Evolutionary conservation across 768 basidiomycete genomes (phyloP).

Genomic region (Tricholoma furcatifolium): DNA sequence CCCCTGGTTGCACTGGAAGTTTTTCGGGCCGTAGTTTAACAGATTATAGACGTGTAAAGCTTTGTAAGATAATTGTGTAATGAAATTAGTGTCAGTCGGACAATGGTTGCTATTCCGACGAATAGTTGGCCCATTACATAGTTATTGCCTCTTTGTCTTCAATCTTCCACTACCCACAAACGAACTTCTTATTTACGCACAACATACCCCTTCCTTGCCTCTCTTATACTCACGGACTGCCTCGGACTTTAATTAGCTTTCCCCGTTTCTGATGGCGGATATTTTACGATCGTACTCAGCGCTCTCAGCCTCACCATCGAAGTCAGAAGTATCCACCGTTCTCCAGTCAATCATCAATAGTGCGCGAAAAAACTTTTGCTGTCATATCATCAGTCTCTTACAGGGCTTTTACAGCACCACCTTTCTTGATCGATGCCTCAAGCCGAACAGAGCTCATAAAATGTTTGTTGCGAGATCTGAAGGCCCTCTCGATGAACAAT

Average conservation of each 20-base stretch:
- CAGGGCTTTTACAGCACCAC: conserved; percentile 30
- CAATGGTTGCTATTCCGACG: conserved; percentile 10
- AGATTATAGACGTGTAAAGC: conserved; percentile 1
- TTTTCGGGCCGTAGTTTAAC: background rate
- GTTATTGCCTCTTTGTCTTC: conserved; percentile 6
- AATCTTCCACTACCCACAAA: conserved; percentile 12
- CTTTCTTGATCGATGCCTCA: conserved; percentile 44
- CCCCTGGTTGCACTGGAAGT: background rate
- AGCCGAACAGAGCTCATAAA: conserved; percentile 58
- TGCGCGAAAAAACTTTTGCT: conserved; percentile 25
- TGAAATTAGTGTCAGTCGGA: conserved; percentile 13
- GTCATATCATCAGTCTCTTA: background rate
- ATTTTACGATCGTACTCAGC: conserved; percentile 45
- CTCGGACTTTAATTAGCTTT: conserved; percentile 4
- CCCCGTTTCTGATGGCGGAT: conserved; percentile 39
- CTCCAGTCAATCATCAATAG: conserved; percentile 53
- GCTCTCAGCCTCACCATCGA: conserved; percentile 45
- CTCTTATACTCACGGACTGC: conserved; percentile 2
- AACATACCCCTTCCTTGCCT: conserved; percentile 1
- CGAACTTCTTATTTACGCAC: background rate
- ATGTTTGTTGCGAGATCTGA: conserved; percentile 60
- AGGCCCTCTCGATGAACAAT: conserved; percentile 21
- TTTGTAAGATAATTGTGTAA: conserved; percentile 17
- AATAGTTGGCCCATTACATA: background rate
- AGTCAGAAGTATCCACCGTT: conserved; percentile 42